Evolutionary conservation across 345 rosid species (phyloP).

Genomic region (Hibiscus syriacus): DNA sequence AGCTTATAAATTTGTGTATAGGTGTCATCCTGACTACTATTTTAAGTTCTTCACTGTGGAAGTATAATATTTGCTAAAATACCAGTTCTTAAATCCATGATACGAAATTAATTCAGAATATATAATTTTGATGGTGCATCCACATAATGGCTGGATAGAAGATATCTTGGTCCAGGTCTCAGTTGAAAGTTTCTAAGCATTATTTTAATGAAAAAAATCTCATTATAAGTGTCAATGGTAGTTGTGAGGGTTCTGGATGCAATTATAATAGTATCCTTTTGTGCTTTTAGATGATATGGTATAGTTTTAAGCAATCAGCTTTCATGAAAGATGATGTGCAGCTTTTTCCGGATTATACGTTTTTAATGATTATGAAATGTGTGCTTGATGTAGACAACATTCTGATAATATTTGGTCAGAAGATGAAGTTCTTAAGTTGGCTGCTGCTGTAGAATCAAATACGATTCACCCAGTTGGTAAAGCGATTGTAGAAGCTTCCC

Average conservation of each 20-base stretch:
- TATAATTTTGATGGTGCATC: not conserved
- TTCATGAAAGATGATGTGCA: not conserved
- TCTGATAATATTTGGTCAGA: constrained; percentile 39
- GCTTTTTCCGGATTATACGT: not conserved
- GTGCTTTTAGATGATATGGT: not conserved
- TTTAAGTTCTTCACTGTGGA: not conserved
- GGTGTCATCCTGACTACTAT: not conserved
- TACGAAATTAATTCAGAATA: not conserved
- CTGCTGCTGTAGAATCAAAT: constrained; percentile 89
- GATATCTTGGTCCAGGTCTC: not conserved
- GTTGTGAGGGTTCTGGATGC: not conserved
- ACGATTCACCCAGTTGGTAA: constrained; percentile 93
- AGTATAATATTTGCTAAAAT: not conserved
- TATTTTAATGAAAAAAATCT: not conserved
- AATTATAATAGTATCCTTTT: not conserved
- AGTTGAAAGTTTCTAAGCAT: not conserved
- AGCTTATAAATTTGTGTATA: not conserved
- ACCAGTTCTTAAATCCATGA: not conserved
- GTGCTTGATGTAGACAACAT: constrained; percentile 40
- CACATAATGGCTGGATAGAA: not conserved
- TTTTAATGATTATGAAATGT: constrained; percentile 7
- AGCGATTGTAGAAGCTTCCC: constrained; percentile 86
- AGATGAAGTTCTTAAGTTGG: constrained; percentile 67
- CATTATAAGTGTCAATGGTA: not conserved
- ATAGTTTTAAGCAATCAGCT: not conserved